Evolutionary conservation across 2,329 filamentous ascomycete species (phyloP).

Genomic region (Alternaria novae-zelandiae): DNA sequence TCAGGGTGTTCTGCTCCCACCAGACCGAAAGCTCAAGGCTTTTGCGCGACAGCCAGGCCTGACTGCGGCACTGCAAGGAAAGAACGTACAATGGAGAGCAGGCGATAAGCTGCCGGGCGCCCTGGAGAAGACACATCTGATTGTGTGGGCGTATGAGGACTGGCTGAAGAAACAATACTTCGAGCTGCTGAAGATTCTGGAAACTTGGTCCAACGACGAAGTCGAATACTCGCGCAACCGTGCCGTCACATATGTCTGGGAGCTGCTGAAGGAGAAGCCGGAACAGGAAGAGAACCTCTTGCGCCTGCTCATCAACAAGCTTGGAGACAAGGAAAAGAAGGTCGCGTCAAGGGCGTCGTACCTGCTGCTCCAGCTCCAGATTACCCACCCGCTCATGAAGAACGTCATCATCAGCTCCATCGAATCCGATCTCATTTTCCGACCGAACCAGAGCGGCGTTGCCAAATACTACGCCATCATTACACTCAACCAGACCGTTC

Average conservation of each 20-base stretch:
- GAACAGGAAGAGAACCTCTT: conserved; percentile 96
- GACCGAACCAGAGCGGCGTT: conserved; percentile 83
- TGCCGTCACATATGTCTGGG: conserved; percentile 89
- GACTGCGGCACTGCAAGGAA: conserved; percentile 71
- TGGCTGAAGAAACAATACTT: conserved; percentile 96
- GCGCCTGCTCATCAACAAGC: conserved; percentile 90
- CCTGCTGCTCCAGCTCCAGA: conserved; percentile 88
- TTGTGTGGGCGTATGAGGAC: conserved; percentile 91
- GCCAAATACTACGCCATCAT: conserved; percentile 97
- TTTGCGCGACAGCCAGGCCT: conserved; percentile 83
- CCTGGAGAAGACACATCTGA: conserved; percentile 76
- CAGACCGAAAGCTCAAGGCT: conserved; percentile 77
- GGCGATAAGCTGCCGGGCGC: conserved; percentile 75
- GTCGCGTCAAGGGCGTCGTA: conserved; percentile 94
- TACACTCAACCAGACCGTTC: conserved; percentile 93
- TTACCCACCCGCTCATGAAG: conserved; percentile 93
- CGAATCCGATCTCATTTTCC: conserved; percentile 86
- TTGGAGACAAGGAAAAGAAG: conserved; percentile 94
- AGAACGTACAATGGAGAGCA: conserved; percentile 67
- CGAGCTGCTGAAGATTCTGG: conserved; percentile 87
- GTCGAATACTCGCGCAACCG: conserved; percentile 90
- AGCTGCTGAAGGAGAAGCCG: conserved; percentile 90
- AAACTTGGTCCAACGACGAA: conserved; percentile 93
- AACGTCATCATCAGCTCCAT: conserved; percentile 81
- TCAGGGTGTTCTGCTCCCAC: conserved; percentile 82